Conservation (phyloP, 257 asterid species). For the Penstemon barbatus region DNA sequence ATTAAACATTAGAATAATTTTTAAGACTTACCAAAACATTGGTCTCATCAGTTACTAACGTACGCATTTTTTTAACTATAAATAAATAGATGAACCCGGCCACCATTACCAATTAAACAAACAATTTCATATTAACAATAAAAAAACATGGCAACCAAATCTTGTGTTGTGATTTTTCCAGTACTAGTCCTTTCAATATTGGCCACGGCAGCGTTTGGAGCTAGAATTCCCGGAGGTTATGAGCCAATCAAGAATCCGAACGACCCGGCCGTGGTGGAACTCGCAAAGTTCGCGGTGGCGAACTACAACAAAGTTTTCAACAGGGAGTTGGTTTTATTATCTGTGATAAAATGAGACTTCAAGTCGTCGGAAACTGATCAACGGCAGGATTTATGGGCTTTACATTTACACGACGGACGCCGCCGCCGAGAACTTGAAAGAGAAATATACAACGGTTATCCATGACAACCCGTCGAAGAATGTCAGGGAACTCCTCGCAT, state of each 20-base stretch:
- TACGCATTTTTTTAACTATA: too few relatives aligned
- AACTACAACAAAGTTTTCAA: slow-evolving; percentile 36
- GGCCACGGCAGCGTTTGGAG: too few relatives aligned
- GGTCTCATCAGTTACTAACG: too few relatives aligned
- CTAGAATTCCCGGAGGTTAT: slow-evolving; percentile 10
- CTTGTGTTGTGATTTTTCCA: too few relatives aligned
- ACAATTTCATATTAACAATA: too few relatives aligned
- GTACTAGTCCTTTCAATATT: too few relatives aligned
- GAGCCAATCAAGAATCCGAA: slow-evolving; percentile 29
- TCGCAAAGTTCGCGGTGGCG: slow-evolving; percentile 44
- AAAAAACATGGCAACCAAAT: too few relatives aligned
- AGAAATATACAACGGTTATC: slow-evolving; percentile 38
- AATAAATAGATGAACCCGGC: too few relatives aligned
- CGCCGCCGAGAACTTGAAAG: neutral
- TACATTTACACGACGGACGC: slow-evolving; percentile 36
- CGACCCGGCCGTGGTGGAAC: slow-evolving; percentile 27
- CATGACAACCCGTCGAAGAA: slow-evolving; percentile 31
- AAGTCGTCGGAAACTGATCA: slow-evolving; percentile 34
- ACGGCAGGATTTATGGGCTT: slow-evolving; percentile 39
- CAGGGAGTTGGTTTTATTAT: slow-evolving; percentile 20
- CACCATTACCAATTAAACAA: too few relatives aligned
- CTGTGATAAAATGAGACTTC: slow-evolving; percentile 34
- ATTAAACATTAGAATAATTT: too few relatives aligned
- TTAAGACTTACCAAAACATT: too few relatives aligned
- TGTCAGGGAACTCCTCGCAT: slow-evolving; percentile 37